Conservation (phyloP, 2,329 filamentous ascomycete genomes). For the Torrubiellomyces zombiae region DNA sequence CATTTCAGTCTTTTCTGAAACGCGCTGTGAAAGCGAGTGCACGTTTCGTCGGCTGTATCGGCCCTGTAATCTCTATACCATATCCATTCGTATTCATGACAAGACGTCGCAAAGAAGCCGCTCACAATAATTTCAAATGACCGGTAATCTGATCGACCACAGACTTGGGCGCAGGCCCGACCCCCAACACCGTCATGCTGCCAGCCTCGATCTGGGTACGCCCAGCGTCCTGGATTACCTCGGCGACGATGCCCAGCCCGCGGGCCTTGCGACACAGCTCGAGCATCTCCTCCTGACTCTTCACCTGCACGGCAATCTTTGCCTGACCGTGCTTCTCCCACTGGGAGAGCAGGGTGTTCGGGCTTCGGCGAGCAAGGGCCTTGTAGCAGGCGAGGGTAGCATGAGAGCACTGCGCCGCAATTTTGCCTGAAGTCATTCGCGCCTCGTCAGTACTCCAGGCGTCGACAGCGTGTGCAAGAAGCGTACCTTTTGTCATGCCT, state of each 20-base stretch:
- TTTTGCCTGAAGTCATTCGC: slow-evolving; percentile 79
- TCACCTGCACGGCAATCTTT: slow-evolving; percentile 84
- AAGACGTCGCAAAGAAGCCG: background rate
- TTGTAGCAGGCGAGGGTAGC: slow-evolving; percentile 98
- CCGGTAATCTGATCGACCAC: slow-evolving; percentile 77
- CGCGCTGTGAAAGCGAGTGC: no score
- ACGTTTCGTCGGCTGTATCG: no score
- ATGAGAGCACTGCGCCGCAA: slow-evolving; percentile 86
- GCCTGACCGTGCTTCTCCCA: slow-evolving; percentile 83
- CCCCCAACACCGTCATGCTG: slow-evolving; percentile 79
- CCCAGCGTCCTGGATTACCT: slow-evolving; percentile 88
- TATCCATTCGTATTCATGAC: no score
- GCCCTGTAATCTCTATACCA: no score
- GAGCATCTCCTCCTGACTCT: slow-evolving; percentile 70
- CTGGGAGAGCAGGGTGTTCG: slow-evolving; percentile 48
- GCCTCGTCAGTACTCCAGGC: background rate
- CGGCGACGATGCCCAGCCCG: slow-evolving; percentile 69
- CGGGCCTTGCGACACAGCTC: slow-evolving; percentile 60
- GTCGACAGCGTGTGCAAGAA: background rate
- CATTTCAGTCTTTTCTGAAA: no score
- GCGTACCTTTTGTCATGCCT: slow-evolving; percentile 87
- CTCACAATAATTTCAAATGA: slow-evolving; percentile 61
- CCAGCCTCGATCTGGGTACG: slow-evolving; percentile 91
- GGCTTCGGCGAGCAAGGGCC: slow-evolving; percentile 43
- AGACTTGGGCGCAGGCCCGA: slow-evolving; percentile 68